These are phyloP conservation scores for Lactifluus rugatus DNA, from an alignment of 768 basidiomycete species.

Conservation along the genomic window DNA sequence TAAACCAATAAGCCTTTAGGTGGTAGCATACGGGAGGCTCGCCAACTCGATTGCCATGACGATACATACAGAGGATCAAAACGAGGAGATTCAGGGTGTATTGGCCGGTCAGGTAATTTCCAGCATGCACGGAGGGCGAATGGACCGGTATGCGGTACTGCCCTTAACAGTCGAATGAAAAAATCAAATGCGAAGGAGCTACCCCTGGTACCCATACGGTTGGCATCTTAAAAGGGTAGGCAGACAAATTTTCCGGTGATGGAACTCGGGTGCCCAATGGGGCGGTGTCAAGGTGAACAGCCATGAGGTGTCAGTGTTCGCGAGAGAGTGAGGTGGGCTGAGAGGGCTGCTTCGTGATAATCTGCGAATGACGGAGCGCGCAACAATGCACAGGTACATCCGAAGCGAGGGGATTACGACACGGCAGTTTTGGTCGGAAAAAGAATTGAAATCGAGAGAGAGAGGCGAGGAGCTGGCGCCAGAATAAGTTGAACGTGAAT, in stretches of 20 bases:
- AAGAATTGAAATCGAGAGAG: neutral
- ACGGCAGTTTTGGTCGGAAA: neutral
- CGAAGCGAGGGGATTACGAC: conserved; percentile 8
- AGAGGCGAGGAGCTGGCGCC: neutral
- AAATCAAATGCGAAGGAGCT: conserved; percentile 2
- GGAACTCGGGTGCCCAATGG: neutral
- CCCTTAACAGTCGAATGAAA: conserved; percentile 2
- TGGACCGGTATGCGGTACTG: neutral
- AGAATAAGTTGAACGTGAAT: neutral
- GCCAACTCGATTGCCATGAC: conserved; percentile 3
- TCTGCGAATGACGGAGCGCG: conserved; percentile 11
- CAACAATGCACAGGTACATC: neutral
- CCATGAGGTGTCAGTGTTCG: neutral
- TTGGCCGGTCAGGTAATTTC: neutral
- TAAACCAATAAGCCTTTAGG: neutral
- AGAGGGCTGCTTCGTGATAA: conserved; percentile 7
- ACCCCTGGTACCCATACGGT: conserved; percentile 4
- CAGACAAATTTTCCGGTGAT: neutral
- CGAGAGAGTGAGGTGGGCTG: conserved; percentile 1
- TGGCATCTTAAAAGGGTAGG: conserved; percentile 4
- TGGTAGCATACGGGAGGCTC: neutral
- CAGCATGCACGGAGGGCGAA: neutral
- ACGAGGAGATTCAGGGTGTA: neutral
- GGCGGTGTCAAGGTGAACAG: conserved; percentile 1
- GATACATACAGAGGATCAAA: conserved; percentile 1